Percentiles rank a stretch among this genome's conserved stretches.
These are phyloP conservation scores for Ogataea populi-albae DNA, from an alignment of 805 yeast genomes.

Conservation along the genomic window DNA sequence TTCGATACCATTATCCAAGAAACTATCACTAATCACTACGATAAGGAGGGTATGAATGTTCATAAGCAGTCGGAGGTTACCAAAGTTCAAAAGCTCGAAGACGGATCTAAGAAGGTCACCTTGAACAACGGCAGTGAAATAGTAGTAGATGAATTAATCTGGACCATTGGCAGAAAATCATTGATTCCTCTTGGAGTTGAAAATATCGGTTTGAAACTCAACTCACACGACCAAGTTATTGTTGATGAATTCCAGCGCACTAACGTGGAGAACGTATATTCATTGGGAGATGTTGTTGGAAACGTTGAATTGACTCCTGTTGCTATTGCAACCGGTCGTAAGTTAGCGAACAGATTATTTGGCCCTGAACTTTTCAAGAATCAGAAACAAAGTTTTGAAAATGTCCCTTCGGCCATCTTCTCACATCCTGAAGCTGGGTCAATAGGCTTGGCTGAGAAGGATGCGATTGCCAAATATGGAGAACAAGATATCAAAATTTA, in stretches of 20 bases:
- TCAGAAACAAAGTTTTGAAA: constrained; percentile 79
- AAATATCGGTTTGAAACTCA: constrained; percentile 64
- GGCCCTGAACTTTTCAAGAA: constrained; percentile 69
- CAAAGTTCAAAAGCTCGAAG: constrained; percentile 45
- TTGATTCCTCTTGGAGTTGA: constrained; percentile 73
- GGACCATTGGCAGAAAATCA: constrained; percentile 94
- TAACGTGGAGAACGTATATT: constrained; percentile 62
- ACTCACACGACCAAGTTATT: constrained; percentile 58
- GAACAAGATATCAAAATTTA: constrained; percentile 76
- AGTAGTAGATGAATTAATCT: constrained; percentile 78
- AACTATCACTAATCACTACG: constrained; percentile 77
- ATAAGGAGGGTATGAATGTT: constrained; percentile 74
- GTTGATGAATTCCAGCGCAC: constrained; percentile 91
- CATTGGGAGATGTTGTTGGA: constrained; percentile 94
- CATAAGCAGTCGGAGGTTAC: constrained; percentile 61
- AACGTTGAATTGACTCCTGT: constrained; percentile 94
- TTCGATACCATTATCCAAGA: constrained; percentile 81
- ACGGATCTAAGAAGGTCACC: constrained; percentile 49
- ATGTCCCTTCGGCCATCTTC: constrained; percentile 94
- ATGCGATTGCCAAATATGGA: constrained; percentile 79
- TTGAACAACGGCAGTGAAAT: constrained; percentile 41
- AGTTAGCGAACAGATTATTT: constrained; percentile 84
- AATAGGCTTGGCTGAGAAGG: constrained; percentile 79
- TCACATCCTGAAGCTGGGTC: constrained; percentile 98
- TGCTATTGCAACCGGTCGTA: constrained; percentile 98